Evolutionary conservation across 2,329 filamentous ascomycete species (phyloP).

Genomic region (Penicillium sp.): DNA sequence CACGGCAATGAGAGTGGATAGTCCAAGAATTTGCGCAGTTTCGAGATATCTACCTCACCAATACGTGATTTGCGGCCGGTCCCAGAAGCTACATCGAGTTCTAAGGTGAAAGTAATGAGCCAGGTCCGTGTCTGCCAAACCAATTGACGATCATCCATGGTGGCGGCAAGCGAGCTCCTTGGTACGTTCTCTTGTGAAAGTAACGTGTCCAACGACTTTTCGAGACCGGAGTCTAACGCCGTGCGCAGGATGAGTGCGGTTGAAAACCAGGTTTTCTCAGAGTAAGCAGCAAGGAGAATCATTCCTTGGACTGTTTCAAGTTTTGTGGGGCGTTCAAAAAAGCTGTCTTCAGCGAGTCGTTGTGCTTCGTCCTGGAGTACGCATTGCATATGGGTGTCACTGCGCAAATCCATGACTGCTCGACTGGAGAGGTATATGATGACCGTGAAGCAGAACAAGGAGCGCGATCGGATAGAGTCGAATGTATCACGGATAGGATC

Average conservation of each 20-base stretch:
- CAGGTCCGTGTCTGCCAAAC: constrained; percentile 39
- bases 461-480: constrained; percentile 37
- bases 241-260: constrained; percentile 38
- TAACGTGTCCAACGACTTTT: constrained; percentile 36
- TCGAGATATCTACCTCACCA: constrained; percentile 33
- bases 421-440: constrained; percentile 38
- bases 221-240: constrained; percentile 35
- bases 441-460: constrained; percentile 38
- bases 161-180: constrained; percentile 35
- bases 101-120: constrained; percentile 37
- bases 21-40: constrained; percentile 35
- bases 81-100: constrained; percentile 37
- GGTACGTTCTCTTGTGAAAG: constrained; percentile 32
- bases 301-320: constrained; percentile 39
- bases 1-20: constrained; percentile 36
- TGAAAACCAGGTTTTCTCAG: constrained; percentile 40
- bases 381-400: constrained; percentile 34
- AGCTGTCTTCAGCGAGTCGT: constrained; percentile 37
- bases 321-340: constrained; percentile 38
- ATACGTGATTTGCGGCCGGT: constrained; percentile 38
- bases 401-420: constrained; percentile 32
- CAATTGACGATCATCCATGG: constrained; percentile 35
- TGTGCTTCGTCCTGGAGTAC: constrained; percentile 39
- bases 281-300: constrained; percentile 38
- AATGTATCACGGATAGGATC: constrained; percentile 39